Evolutionary conservation across 1,284 basidiomycete genomes (phyloP), one percentile per base, ranked within the genome.

Genomic region (Ceratobasidium sp.): DNA sequence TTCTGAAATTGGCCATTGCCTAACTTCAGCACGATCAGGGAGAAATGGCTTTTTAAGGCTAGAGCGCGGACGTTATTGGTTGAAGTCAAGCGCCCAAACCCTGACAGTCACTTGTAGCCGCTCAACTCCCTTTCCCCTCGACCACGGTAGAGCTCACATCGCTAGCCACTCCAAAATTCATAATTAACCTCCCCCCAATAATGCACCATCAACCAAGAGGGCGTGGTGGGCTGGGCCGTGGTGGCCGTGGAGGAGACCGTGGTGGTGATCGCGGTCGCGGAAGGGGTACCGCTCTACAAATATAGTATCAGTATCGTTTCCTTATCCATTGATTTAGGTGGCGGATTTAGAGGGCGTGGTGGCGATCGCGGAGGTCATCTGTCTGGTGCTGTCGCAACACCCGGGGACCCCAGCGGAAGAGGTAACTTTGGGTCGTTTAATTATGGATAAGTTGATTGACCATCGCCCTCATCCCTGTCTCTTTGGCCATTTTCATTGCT

Each of bases 81-180:
- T 46, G 20, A 44, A 64, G 35, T 48, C 71, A 65, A 75, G 71
- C 71, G 71, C 71, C 59, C 60, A 52, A 64, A 10, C 71, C 71
- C 33, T 60, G 71, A 57, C 27, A 30, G 27, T 30, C 27, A 30
- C 27, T 30, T 30, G 27, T 30, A 30, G 27, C 27, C 27, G 2
- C 27, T 30, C 27, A 30, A 30, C 27, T 30, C 27, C 27, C 27
- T n/a, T 20, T 52, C 50, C 8, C 33, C 65, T 41, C 27, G 59
- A 54, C 68, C 68, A 70, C 68, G 68, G 27, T 30, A 30, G 27
- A 30, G 27, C 27, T 30, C 27, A 30, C 27, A 30, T 30, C 27
- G 27, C 27, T 30, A 30, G 27, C 27, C 27, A 30, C 27, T 30
- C 27, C 27, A 30, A 30, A 30, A 30, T 30, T 30, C 27, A 30